Evolutionary conservation across 768 basidiomycete genomes (phyloP), one percentile per base, ranked within the genome.

Genomic region (Mycena leptocephala): DNA sequence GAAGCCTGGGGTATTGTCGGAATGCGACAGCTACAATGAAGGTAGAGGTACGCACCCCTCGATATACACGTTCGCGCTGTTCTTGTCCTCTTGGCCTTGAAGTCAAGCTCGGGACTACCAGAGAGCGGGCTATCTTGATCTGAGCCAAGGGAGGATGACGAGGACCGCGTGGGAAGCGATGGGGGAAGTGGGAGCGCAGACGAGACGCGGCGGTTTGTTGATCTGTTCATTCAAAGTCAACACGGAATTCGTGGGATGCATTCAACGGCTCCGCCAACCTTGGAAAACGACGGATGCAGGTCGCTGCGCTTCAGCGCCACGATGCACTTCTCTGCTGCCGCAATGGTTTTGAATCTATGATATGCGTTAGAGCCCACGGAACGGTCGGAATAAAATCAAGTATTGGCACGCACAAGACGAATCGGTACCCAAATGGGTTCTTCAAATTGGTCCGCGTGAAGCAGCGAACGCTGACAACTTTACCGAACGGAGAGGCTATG

Each of bases 201-300:
- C 77, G 66, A 75, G 20, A 70, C 41, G 76, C 59, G 28, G 75
- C 1, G 66, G 67, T 16, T 75, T 70, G 22, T 75, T 68, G 7
- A 67, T 65, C 72, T 73, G 43, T 1, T 30, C 22, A 32, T 37
- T 3, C 5, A 28, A n/a, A 32, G 16, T 46, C 20, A 65, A 2
- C 5, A 26, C 2, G 4, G 20, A 14, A 0, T 18, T 56, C 32
- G 0, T n/a, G n/a, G 32, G 32, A 43, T 13, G 39, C 18, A 48
- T 26, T 3, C 66, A 67, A 37, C 16, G 35, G 3, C 39, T 71
- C 82, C 9, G 69, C 64, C 48, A 4, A 89, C 92, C 85, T 92
- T 92, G 72, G 92, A 92, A 77, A 92, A 91, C 2, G 91, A 91
- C 0, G 92, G 92, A 74, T 93, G 92, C 32, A 93, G 82, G 78